A percentile compares a stretch with the other conserved stretches of the same genome.
Conservation (phyloP, 495 filamentous ascomycete species). For the Penicillium steckii region DNA sequence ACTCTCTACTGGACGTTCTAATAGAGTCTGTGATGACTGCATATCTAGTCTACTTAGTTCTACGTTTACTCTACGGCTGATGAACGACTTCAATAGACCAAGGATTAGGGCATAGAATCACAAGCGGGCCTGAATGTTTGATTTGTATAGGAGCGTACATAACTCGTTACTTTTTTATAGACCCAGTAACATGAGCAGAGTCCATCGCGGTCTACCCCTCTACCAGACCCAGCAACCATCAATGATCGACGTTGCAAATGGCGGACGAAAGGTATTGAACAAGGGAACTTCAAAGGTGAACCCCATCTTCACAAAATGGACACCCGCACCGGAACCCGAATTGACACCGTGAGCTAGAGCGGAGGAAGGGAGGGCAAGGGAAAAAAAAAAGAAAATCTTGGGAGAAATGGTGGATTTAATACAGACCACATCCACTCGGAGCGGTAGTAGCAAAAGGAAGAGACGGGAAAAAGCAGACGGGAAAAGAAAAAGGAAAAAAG, state of each 20-base stretch:
- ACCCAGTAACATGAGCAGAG: constrained; percentile 21
- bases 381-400: constrained; percentile 25
- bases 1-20: no score
- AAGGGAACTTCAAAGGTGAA: constrained; percentile 13
- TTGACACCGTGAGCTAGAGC: constrained; percentile 27
- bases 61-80: no score
- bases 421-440: constrained; percentile 28
- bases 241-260: constrained; percentile 21
- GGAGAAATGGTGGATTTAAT: constrained; percentile 42
- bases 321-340: constrained; percentile 23
- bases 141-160: constrained; percentile 29
- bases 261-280: constrained; percentile 14
- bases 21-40: no score
- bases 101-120: not conserved
- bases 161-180: constrained; percentile 32
- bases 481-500: constrained; percentile 18
- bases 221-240: constrained; percentile 24
- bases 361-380: constrained; percentile 11
- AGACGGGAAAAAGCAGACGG: constrained; percentile 14
- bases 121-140: constrained; percentile 15
- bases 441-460: constrained; percentile 27
- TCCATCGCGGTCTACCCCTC: constrained; percentile 24
- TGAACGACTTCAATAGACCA: not conserved
- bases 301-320: constrained; percentile 20
- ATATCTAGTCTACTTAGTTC: no score